Conservation (phyloP, 768 basidiomycete species). For the Tricholoma flavovirens region DNA sequence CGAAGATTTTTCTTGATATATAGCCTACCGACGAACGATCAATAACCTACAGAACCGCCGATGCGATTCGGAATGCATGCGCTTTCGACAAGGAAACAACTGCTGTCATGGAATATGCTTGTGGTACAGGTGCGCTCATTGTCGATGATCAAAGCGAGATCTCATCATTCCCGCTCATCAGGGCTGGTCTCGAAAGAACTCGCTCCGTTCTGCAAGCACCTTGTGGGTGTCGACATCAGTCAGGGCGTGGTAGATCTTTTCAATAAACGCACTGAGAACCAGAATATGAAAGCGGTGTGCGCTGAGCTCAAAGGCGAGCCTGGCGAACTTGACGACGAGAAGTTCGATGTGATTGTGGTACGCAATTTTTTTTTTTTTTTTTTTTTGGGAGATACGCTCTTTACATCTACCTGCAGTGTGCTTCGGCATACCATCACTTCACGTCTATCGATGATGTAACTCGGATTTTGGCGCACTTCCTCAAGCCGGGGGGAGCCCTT, state of each 20-base stretch:
- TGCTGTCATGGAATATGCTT: conserved; percentile 66
- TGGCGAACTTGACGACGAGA: conserved; percentile 36
- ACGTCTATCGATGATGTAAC: conserved; percentile 45
- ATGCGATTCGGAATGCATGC: conserved; percentile 32
- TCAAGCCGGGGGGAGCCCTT: conserved; percentile 57
- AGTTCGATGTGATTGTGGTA: conserved; percentile 73
- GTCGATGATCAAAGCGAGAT: background rate
- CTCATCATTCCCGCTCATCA: conserved; percentile 19
- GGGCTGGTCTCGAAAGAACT: conserved; percentile 60
- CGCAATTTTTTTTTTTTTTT: conserved; percentile 8
- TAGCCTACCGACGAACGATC: background rate
- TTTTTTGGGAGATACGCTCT: conserved; percentile 15
- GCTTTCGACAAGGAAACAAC: conserved; percentile 49
- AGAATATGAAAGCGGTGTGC: conserved; percentile 63
- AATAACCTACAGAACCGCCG: conserved; percentile 22
- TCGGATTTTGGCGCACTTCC: conserved; percentile 36
- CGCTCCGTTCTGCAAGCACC: conserved; percentile 50
- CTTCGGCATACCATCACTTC: conserved; percentile 64
- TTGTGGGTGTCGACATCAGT: conserved; percentile 71
- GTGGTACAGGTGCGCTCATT: conserved; percentile 51
- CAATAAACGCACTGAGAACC: conserved; percentile 23
- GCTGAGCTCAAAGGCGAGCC: conserved; percentile 41
- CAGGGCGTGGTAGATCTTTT: no score
- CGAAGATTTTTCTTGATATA: background rate
- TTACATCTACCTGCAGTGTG: conserved; percentile 27